Evolutionary conservation across 306 rosid species (phyloP), one percentile per base, ranked within the genome.

Genomic region (Sechiopsis laciniata): DNA sequence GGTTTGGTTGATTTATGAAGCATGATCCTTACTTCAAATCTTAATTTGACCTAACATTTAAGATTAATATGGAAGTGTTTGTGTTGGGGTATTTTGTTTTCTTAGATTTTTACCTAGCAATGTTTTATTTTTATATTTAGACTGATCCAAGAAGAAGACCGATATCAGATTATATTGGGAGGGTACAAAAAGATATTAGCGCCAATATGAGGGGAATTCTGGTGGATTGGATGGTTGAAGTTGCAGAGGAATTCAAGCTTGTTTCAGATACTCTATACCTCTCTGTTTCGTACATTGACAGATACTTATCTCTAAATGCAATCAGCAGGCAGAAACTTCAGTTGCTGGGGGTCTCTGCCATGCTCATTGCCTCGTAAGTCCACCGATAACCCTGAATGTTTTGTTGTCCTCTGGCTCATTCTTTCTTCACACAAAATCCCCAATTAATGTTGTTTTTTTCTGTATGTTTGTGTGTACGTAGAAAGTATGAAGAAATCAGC

Each of bases 211-310:
- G 97, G 29, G 95, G 88, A 9, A 75, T 89, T 55, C 53, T 95
- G 77, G 95, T 95, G 48, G 97, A 95, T 84, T 95, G 99, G 99
- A 74, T 95, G 75, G 91, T 89, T 13, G 96, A 95, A 74, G 96
- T 95, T 80, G 87, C 97, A 0, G 97, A 91, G 59, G 99, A 95
- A 24, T 89, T 88, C 68, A 89, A 83, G 48, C 90, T 91, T 76
- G 75, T 84, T 77, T 83, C 96, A 0, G 99, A 95, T n/a, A 89
- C 99, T 7, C 87, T 91, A 19, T 84, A 76, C 75, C 83, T 89
- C n/a, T 76, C 81, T 2, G 79, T 91, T 75, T 76, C 92, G 0
- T 89, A 81, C 40, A 79, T 95, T 0, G 97, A 95, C 77, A 82
- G 86, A 61, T 95, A 74, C 64, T 61, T 95, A 8, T 95, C 97